Base-by-base conservation (phyloP, 345 rosid species). In the Acer saccharum region DNA sequence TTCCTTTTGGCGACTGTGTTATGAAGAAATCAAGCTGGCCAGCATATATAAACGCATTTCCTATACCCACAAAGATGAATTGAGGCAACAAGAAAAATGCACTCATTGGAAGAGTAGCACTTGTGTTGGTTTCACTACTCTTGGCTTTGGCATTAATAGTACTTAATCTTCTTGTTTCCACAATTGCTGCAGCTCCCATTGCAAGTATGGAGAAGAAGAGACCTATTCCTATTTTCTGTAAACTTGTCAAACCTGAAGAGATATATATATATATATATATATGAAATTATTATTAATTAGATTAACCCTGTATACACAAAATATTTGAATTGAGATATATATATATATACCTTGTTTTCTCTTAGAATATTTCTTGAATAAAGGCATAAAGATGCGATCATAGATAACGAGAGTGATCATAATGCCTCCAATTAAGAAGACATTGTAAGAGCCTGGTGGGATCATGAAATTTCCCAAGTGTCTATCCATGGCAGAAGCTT, bases 11-110 rank as follows among this genome's bases (percentile, higher is more conserved):
- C 21, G 77, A 78, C 17, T 75, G 27, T 12, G 72, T 74, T 35
- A 78, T 55, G 76, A 81, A 82, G 81, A 77, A 74, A 32, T 78
- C 78, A 32, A 81, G 81, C 48, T 81, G 81, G 57, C 84, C 76
- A 10, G 69, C 9, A 43, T 76, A 70, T 0, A 76, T 71, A 14
- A 78, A 75, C 2, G 67, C 80, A 48, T 75, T 43, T 27, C 81
- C 77, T 2, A 57, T 61, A 20, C 79, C 79, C 6, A 78, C 70
- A 32, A 65, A 48, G 39, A 82, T 1, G 64, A 71, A 65, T 21
- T 75, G 81, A 43, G 81, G 79, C 58, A 78, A 4, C 69, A 78
- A 50, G 54, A 52, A 58, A 74, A 78, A 78, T n/a, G 68, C 77
- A 27, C 65, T 70, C 29, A 77, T 72, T 23, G 76, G 73, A 14